phyloP scores from a whole-genome alignment of 768 basidiomycete genomes.

The Kwoniella sp. region DNA sequence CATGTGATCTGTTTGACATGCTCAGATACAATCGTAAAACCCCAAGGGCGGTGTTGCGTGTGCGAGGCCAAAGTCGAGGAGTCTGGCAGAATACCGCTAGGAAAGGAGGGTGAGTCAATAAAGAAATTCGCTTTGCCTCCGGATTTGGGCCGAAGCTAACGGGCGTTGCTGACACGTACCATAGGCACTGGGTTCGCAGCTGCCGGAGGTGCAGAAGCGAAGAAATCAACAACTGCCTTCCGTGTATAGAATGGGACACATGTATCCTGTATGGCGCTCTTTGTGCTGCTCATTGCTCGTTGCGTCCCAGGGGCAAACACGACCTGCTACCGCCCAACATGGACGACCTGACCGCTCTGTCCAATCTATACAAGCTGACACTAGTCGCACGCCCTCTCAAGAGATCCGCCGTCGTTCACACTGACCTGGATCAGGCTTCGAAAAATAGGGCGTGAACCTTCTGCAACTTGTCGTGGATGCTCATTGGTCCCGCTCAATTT shows the following conservation, averaged over 20 bases:
- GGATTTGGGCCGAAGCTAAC: no score
- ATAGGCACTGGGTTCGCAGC: constrained; percentile 89
- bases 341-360: no score
- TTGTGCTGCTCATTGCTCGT: no score
- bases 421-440: no score
- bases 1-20: constrained; percentile 93
- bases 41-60: constrained; percentile 78
- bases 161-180: not conserved
- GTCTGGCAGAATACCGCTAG: constrained; percentile 77
- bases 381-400: no score
- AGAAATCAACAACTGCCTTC: constrained; percentile 76
- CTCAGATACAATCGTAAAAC: constrained; percentile 78
- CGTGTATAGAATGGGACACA: constrained; percentile 68
- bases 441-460: no score
- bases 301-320: no score
- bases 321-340: no score
- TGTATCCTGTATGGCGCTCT: not conserved
- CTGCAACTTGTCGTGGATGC: no score
- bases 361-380: no score
- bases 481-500: no score
- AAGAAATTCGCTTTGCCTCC: not conserved
- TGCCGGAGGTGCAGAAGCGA: constrained; percentile 90
- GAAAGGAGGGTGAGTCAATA: constrained; percentile 81
- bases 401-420: no score
- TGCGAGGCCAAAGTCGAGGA: constrained; percentile 70